Evolutionary conservation across 179 eudicot species (phyloP), one percentile per base, ranked within the genome.

Genomic region (Gypsophila paniculata): DNA sequence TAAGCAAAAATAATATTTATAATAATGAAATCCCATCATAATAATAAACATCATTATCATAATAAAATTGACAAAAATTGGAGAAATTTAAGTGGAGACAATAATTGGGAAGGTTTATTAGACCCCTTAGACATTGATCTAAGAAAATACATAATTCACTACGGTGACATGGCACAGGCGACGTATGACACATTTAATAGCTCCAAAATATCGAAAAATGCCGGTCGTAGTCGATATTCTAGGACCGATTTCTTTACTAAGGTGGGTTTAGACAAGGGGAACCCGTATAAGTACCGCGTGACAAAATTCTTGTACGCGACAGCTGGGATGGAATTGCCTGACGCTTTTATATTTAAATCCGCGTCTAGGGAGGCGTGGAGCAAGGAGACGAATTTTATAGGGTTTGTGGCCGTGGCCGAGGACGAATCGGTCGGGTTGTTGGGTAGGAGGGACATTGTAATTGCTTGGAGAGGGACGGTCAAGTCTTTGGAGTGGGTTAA

Each of bases 251-350:
- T 91, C 17, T 82, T 93, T 25, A 10, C 79, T 2, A 83, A 58
- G 17, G 82, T 82, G 5, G 86, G 93, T 0, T 39, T 93, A 2
- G 81, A 74, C 2, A 58, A 25, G 8, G 84, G 78, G 15, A 78
- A 83, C 54, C 89, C 93, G 0, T 86, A 79, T 77, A 84, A 78
- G 71, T 91, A 91, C 26, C 70, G 66, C 0, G 90, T 89, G 48
- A 86, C 91, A 2, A 88, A 90, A 25, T 88, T 84, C 57, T 17
- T 92, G 10, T 90, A 90, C n/a, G 96, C 96, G 1, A 88, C 98
- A 0, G 87, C 96, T 2, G 85, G 89, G 0, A 23, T 82, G 1
- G 65, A 69, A 2, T 71, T 89, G 17, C 91, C 95, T 0, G 80
- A 81, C 0, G 65, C 75, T 0, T 75, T 80, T 62, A 72, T 77